Evolutionary conservation across 1,139 yeast genomes (phyloP), one percentile per base, ranked within the genome.

Genomic region (Sugiyamaella japonica): DNA sequence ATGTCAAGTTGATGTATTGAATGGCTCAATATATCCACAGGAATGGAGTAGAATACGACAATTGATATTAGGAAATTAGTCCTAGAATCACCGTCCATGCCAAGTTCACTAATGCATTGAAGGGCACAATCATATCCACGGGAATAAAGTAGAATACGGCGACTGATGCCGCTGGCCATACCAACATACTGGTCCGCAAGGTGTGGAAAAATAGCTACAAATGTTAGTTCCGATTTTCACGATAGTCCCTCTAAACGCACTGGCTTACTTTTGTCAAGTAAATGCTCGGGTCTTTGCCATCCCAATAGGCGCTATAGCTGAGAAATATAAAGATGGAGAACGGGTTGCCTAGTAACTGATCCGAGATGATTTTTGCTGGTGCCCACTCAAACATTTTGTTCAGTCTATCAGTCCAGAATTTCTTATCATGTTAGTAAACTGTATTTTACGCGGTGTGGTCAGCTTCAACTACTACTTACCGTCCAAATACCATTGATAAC

Each of bases 161-260:
- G 1, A 63, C 52, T 2, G 75, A 71, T 1, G 73, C 71, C 5
- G 66, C 43, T 3, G 75, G 75, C 75, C 75, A 72, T 28, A 72
- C 62, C 5, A 71, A 42, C 49, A 68, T 62, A 42, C 73, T 68
- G 36, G 66, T 63, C 46, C 63, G 62, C 37, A 71, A 61, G 3
- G 72, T 66, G 17, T 60, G 59, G 34, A 57, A 42, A 54, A 61
- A 68, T 51, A 65, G 56, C 58, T 58, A 37, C 40, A 37, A 5
- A 36, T 17, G 49, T 39, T 25, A 32, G 42, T 9, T 34, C 9
- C n/a, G n/a, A n/a, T n/a, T n/a, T 13, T 1, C 34, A 7, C 31
- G 28, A 38, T 3, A 15, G 7, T 13, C 40, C 5, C 16, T 17
- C 12, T 37, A n/a, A 8, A n/a, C 10, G 3, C 15, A 15, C 49